Conservation (phyloP, 805 yeast genomes). For the Gaillardinia entomophila region DNA sequence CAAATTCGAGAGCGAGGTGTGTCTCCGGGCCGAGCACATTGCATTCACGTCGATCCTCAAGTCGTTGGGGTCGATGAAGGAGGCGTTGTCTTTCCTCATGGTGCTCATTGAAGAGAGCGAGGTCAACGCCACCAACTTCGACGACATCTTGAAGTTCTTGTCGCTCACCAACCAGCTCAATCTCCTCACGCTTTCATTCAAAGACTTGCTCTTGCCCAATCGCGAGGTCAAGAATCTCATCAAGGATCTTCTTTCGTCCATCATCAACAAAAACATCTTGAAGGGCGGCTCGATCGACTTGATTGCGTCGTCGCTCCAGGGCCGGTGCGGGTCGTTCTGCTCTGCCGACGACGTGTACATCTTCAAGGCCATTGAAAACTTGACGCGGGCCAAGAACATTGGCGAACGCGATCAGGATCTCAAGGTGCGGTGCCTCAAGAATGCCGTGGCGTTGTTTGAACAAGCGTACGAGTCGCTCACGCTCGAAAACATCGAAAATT, state of each 20-base stretch:
- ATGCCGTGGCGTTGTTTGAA: conserved; percentile 72
- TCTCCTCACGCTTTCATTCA: conserved; percentile 61
- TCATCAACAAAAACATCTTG: conserved; percentile 81
- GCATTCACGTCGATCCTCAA: conserved; percentile 76
- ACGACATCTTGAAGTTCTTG: conserved; percentile 65
- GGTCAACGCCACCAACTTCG: conserved; percentile 38
- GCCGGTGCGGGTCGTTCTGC: conserved; percentile 91
- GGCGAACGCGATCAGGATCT: conserved; percentile 67
- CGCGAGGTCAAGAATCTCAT: conserved; percentile 59
- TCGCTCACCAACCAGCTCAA: conserved; percentile 63
- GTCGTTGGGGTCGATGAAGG: conserved; percentile 72
- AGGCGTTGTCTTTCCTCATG: conserved; percentile 82
- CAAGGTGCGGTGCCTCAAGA: conserved; percentile 57
- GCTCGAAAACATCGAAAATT: conserved; percentile 74
- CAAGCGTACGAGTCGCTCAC: conserved; percentile 74
- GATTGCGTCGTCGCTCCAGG: conserved; percentile 82
- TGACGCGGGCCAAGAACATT: conserved; percentile 77
- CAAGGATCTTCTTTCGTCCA: conserved; percentile 81
- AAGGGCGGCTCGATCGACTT: conserved; percentile 92
- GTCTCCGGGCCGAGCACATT: conserved; percentile 84
- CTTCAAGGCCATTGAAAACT: conserved; percentile 88
- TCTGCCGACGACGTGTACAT: conserved; percentile 90
- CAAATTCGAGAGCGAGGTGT: conserved; percentile 54
- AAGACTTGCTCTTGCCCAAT: conserved; percentile 70
- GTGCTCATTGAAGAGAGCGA: conserved; percentile 72